phyloP scores from a whole-genome alignment of 352 stramenopile species.

The Peronospora destructor region DNA sequence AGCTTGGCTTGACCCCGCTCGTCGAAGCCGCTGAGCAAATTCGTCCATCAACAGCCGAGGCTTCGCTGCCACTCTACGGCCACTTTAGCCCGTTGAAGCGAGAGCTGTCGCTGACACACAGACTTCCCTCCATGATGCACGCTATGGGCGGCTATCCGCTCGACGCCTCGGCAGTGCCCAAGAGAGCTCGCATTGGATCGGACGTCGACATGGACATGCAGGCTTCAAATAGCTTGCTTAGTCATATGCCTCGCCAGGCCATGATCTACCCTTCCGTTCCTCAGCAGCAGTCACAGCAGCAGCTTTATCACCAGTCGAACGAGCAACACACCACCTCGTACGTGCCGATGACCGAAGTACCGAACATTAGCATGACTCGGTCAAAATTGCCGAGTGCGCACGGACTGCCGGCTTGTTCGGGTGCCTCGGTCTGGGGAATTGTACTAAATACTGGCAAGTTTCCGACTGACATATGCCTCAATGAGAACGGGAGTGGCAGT shows the following conservation, averaged over 20 bases:
- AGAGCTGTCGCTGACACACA: constrained; percentile 12
- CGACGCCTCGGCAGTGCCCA: constrained; percentile 20
- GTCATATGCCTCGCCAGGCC: constrained; percentile 24
- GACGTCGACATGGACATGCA: constrained; percentile 30
- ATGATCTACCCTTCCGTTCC: constrained; percentile 26
- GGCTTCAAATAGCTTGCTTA: constrained; percentile 25
- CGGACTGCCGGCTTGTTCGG: constrained; percentile 5
- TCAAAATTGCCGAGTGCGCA: constrained; percentile 9
- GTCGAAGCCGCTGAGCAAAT: constrained; percentile 56
- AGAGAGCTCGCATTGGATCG: constrained; percentile 31
- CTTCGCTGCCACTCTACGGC: constrained; percentile 3
- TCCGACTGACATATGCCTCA: constrained; percentile 53
- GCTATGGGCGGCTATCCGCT: constrained; percentile 34
- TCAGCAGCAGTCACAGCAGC: constrained; percentile 11
- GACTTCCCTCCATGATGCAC: constrained; percentile 37
- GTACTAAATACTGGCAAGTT: constrained; percentile 57
- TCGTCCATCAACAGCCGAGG: constrained; percentile 20
- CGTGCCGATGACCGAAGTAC: constrained; percentile 10
- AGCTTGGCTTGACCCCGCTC: constrained; percentile 55
- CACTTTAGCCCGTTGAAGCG: constrained; percentile 26
- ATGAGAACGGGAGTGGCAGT: constrained; percentile 23
- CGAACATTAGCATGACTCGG: constrained; percentile 17
- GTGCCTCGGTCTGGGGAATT: constrained; percentile 54
- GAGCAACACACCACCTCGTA: constrained; percentile 10
- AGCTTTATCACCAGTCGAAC: constrained; percentile 1